phyloP scores from a whole-genome alignment of 2,329 filamentous ascomycete species.

The Colletotrichum trifolii region DNA sequence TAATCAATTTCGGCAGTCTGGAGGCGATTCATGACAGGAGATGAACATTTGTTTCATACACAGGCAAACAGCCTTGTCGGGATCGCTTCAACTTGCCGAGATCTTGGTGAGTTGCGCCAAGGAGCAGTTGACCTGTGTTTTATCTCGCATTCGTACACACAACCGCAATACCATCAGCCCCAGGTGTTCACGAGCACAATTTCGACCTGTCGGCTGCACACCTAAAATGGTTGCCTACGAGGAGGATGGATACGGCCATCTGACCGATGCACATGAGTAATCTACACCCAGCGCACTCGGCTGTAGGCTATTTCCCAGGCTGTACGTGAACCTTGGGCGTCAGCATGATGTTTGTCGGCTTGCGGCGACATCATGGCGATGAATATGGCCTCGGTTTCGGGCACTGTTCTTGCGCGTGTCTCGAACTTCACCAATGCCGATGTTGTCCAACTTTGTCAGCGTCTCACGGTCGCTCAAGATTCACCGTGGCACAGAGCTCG shows the following conservation, averaged over 20 bases:
- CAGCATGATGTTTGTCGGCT: no score
- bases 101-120: no score
- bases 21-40: background rate
- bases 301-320: no score
- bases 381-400: background rate
- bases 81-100: no score
- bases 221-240: background rate
- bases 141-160: constrained; percentile 1
- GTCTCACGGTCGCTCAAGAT: no score
- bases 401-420: constrained; percentile 4
- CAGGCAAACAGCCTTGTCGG: background rate
- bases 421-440: constrained; percentile 1
- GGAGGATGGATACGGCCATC: no score
- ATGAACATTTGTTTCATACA: constrained; percentile 1
- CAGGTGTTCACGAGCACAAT: background rate
- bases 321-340: no score
- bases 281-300: no score
- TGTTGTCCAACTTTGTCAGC: no score
- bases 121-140: background rate
- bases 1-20: background rate
- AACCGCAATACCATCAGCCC: background rate
- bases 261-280: no score
- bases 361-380: no score
- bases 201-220: background rate
- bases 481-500: no score